Base-by-base conservation (phyloP, 75 land plant species). In the Adiantum capillusveneris region DNA sequence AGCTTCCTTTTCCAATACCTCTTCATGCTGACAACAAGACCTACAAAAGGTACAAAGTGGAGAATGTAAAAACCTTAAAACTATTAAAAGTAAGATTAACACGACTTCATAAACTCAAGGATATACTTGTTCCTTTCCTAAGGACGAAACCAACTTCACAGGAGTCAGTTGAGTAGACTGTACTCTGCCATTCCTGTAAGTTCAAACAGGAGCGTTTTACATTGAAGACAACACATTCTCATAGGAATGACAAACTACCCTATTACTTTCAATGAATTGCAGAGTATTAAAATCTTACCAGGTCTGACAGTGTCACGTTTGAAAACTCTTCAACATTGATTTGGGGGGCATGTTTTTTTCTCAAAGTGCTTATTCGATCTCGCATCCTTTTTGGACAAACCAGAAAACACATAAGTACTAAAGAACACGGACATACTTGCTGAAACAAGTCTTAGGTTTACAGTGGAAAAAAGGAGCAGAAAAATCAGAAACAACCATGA, bases 81-180 rank as follows among this genome's bases (percentile, higher is more conserved):
- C n/a, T n/a, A n/a, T n/a, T n/a, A n/a, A n/a, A n/a, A n/a, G n/a
- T n/a, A n/a, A n/a, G n/a, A n/a, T n/a, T n/a, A n/a, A n/a, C n/a
- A n/a, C n/a, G n/a, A 18, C 12, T 20, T 28, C 25, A 25, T 11
- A 34, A 37, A 51, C 13, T 0, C 6, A 6, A 57, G 1, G 50
- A 27, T 63, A 9, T 61, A 88, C 97, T 89, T 75, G 90, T 72
- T 28, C 68, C 80, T 62, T 66, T 83, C 42, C 74, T 52, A 21
- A 45, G 50, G 12, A 93, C 94, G 48, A 88, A 60, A 29, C 94
- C 98, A 62, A 88, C 80, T 71, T 88, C 94, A 68, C 87, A 72
- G 70, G 83, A 88, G 56, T 93, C 98, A 25, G 95, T 85, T 29
- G 85, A 63, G 70, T 79, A 85, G 18, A 93, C 66, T 45, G 95